Percentiles rank a stretch among this genome's conserved stretches.
Conservation (phyloP, 805 yeast genomes). For the Yamadazyma scolyti region DNA sequence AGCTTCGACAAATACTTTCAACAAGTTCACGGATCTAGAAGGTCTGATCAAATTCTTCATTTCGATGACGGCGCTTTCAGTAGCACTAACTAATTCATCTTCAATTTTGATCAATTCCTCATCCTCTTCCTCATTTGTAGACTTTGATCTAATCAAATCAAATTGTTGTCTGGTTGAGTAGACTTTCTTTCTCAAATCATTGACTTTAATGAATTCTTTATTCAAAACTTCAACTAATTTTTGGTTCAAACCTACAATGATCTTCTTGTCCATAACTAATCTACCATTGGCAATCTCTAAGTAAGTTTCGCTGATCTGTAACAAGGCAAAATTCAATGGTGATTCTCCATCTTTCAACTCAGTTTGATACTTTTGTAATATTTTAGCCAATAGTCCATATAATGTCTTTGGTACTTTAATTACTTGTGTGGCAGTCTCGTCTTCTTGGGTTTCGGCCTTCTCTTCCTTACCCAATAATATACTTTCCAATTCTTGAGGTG, state of each 20-base stretch:
- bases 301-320: constrained; percentile 53
- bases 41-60: constrained; percentile 74
- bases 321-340: constrained; percentile 52
- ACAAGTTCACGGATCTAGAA: constrained; percentile 56
- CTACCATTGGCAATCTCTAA: constrained; percentile 64
- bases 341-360: constrained; percentile 42
- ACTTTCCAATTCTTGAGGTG: constrained; percentile 65
- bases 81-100: constrained; percentile 77
- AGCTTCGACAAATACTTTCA: constrained; percentile 64
- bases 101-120: constrained; percentile 56
- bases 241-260: constrained; percentile 56
- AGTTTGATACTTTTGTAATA: constrained; percentile 46
- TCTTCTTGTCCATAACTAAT: constrained; percentile 63
- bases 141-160: constrained; percentile 61
- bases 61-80: constrained; percentile 72
- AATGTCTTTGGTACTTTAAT: constrained; percentile 62
- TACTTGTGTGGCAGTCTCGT: constrained; percentile 23
- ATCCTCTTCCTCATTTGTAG: constrained; percentile 34
- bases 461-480: constrained; percentile 38
- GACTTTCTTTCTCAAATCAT: constrained; percentile 61
- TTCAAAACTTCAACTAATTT: constrained; percentile 51
- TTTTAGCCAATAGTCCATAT: constrained; percentile 63
- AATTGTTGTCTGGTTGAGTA: constrained; percentile 67
- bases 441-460: constrained; percentile 6
- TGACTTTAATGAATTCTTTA: constrained; percentile 58